Base-by-base conservation (phyloP, 305 asterid genomes). In the Rubia tinctorum region DNA sequence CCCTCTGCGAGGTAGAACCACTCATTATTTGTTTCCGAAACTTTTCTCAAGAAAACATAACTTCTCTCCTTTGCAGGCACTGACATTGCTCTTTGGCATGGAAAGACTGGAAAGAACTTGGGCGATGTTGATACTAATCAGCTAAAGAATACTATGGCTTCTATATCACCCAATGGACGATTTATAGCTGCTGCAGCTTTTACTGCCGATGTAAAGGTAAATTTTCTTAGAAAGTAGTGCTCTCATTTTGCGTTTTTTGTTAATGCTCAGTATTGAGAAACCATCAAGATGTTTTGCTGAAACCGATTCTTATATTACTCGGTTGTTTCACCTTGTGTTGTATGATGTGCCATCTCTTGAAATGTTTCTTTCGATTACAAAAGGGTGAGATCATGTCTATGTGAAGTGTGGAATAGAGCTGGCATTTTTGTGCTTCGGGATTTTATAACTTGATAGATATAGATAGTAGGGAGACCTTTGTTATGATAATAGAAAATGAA, bases 171-270 rank as follows among this genome's bases (percentile, higher is more conserved):
- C 74, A 87, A 95, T 86, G 99, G 98, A 9, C 97, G 99, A 75
- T 95, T 95, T 78, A 86, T 95, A 78, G 98, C 99, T 44, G 99
- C 98, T 18, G 99, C 99, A 82, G 99, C 99, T 77, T 95, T 95
- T 79, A 93, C 99, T 71, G 98, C 98, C 80, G 99, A 95, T 80
- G 99, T 95, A 75, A 95, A 95, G 98, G 99, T 95, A 75, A 72
- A 45, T 68, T 44, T 56, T 65, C 22, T 15, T 27, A 2, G 49
- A 43, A 37, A 47, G 25, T 78, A 68, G 47, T 27, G 47, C 47
- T 45, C 37, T 30, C 63, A 44, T 45, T 8, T 34, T 22, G 12
- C 20, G 13, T 62, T 55, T 70, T 37, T 55, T 70, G 39, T 18
- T 14, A n/a, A 37, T 37, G 37, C 47, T 55, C n/a, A n/a, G 15